Evolutionary conservation across 192 early-diverging fungal species (phyloP), one percentile per base, ranked within the genome.

Genomic region (Jimgerdemannia flammicorona): DNA sequence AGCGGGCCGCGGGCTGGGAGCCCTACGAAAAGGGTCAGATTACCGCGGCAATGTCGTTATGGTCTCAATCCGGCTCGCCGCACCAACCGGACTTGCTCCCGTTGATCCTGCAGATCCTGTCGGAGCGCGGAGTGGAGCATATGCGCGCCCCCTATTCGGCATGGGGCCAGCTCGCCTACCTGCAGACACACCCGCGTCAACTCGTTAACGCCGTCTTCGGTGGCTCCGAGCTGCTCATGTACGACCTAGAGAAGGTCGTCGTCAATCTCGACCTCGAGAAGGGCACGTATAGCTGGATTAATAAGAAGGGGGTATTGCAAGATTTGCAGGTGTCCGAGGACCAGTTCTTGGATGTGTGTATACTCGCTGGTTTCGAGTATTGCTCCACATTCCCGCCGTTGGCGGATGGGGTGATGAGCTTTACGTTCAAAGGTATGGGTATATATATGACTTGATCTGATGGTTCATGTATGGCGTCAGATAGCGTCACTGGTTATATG

Each of bases 61-160:
- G 91, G 91, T 77, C 75, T 69, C 75, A 77, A 3, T 81, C 87
- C 41, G 80, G 79, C 14, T 83, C 83, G n/a, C 72, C 89, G 40
- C 84, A 87, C 66, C 89, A 87, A 63, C 81, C 87, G 19, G 93
- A 95, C 69, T 70, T 92, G 72, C 68, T 92, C 40, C 87, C 88
- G 72, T 85, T 84, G 63, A 90, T 93, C 19, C 87, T 94, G 81
- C 84, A 87, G 65, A 90, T 94, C 17, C 86, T 95, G 66, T 84
- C 86, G 54, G 85, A 86, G 66, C 80, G 91, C 67, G 85, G 87
- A 6, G 83, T 90, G 43, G 92, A 95, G 75, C 91, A 85, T 72
- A 88, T 95, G 73, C 89, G 93, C 40, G 93, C 93, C 20, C 93
- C 93, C 49, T 95, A 95, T 75, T 90, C 89, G 44, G 83, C 91